Evolutionary conservation across 192 early-diverging fungal species (phyloP), one percentile per base, ranked within the genome.

Genomic region (Gigaspora rosea): DNA sequence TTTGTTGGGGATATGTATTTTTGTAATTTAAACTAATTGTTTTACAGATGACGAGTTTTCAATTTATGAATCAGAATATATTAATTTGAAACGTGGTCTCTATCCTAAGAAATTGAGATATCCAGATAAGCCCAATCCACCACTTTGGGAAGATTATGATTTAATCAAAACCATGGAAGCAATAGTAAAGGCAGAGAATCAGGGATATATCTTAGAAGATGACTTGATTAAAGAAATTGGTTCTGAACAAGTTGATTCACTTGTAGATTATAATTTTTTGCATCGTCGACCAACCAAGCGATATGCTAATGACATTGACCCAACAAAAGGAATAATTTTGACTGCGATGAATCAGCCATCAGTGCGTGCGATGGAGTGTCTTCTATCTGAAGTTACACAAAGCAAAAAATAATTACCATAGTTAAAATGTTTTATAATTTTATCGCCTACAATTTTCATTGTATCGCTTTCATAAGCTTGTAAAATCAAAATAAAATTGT

Each of bases 331-430:
- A 62, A 18, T 62, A 62, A 62, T 62, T 62, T 62, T 62, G 61
- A 62, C 61, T 62, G 61, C 61, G 18, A 62, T 62, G 61, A 62
- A n/a, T 62, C 9, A 62, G n/a, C 61, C 61, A 62, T 62, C 61
- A 62, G 9, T 62, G 18, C n/a, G 32, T 62, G 61, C 61, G 18
- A 62, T 62, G 61, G 61, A 62, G 32, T 2, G 18, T 62, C 61
- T 2, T 33, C 32, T 62, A 62, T 62, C 61, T n/a, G 18, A 62
- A 62, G 2, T 62, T 62, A 2, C 61, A 2, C 9, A 20, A 62
- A 62, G 61, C 1, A 62, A 62, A 62, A 62, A 62, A 62, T 62
- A 62, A 62, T 62, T 2, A 62, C n/a, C n/a, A 62, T 27, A 27
- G 27, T 27, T 27, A 27, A 27, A 27, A 27, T 27, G 27, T 27